Conservation (phyloP, 805 yeast species). For the Cyberlindnera euphorbiae region DNA sequence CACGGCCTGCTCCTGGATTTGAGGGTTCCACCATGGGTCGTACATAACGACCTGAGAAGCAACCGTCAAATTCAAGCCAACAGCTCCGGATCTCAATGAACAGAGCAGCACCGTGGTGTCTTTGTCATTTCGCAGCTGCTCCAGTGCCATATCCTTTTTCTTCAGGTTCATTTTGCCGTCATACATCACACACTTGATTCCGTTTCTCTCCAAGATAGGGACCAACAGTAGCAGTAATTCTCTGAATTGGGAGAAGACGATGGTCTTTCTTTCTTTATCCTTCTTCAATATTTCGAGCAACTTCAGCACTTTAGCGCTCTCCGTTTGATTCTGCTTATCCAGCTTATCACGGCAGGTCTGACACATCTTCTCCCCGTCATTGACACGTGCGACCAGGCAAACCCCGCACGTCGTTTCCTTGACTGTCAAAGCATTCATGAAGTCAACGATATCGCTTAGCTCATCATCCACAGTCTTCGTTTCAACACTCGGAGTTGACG, state of each 20-base stretch:
- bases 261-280: constrained; percentile 36
- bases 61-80: constrained; percentile 78
- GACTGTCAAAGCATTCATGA: constrained; percentile 22
- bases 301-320: constrained; percentile 32
- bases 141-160: constrained; percentile 29
- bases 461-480: constrained; percentile 17
- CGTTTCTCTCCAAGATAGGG: constrained; percentile 26
- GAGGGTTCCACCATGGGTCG: constrained; percentile 98
- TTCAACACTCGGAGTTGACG: no score
- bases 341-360: constrained; percentile 12
- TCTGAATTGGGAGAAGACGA: constrained; percentile 41
- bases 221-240: constrained; percentile 30
- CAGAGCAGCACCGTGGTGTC: constrained; percentile 45
- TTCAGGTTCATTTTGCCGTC: constrained; percentile 31
- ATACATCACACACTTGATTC: constrained; percentile 30
- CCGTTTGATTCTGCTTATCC: constrained; percentile 13
- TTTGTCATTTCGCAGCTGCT: constrained; percentile 26
- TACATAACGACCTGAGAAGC: constrained; percentile 80
- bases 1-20: constrained; percentile 84
- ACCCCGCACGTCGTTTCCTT: constrained; percentile 23
- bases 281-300: constrained; percentile 30
- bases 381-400: constrained; percentile 15
- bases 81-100: constrained; percentile 89
- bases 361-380: constrained; percentile 14
- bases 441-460: constrained; percentile 19